Conservation (phyloP, 176 grass and related monocot species). For the Aegilops bicornis region DNA sequence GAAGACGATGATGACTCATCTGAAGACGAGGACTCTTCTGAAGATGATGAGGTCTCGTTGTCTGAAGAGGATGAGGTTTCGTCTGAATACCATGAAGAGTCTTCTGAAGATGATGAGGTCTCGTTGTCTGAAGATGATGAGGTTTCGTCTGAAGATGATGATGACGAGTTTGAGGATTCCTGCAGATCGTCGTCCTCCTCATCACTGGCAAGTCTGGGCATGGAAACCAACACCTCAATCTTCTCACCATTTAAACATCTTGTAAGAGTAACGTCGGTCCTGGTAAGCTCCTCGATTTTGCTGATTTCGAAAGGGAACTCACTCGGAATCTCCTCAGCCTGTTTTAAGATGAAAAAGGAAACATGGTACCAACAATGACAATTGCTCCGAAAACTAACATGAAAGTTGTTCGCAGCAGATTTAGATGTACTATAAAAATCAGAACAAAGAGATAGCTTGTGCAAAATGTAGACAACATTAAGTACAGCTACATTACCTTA, state of each 20-base stretch:
- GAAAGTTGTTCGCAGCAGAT: too few species aligned
- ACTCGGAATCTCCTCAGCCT: constrained; percentile 59
- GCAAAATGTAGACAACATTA: too few species aligned
- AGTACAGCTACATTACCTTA: too few species aligned
- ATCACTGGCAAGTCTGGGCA: constrained; percentile 75
- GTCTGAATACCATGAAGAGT: too few species aligned
- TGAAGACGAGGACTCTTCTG: too few species aligned
- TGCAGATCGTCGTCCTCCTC: constrained; percentile 11
- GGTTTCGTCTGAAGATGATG: too few species aligned
- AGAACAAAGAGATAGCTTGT: too few species aligned
- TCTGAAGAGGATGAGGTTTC: too few species aligned
- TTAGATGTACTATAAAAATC: too few species aligned
- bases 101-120: too few species aligned
- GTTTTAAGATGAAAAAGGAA: background rate
- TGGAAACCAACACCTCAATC: constrained; percentile 63
- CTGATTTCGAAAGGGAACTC: constrained; percentile 74
- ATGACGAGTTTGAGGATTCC: background rate
- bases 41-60: too few species aligned
- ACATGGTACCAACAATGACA: background rate
- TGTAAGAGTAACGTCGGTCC: constrained; percentile 46
- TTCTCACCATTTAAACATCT: constrained; percentile 65
- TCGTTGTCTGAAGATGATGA: too few species aligned
- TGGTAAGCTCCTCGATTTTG: constrained; percentile 50
- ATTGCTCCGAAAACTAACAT: background rate
- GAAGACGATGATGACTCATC: background rate